phyloP scores from a whole-genome alignment of 1,284 basidiomycete genomes.

The Ganoderma multipileum region DNA sequence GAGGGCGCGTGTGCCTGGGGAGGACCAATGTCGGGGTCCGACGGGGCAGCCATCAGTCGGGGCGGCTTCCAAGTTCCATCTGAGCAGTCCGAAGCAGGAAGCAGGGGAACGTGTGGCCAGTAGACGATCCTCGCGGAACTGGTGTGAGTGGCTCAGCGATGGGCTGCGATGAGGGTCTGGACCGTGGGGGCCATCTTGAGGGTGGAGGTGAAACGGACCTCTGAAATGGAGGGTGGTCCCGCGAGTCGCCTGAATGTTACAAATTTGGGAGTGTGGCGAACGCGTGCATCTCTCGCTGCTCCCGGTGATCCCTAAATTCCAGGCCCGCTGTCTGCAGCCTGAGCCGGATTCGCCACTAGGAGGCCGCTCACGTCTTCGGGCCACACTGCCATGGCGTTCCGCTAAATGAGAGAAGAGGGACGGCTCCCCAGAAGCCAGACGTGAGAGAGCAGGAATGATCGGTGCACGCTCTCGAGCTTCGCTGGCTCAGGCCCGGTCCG shows the following conservation, averaged over 20 bases:
- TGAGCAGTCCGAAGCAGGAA: constrained; percentile 27
- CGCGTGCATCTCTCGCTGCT: constrained; percentile 11
- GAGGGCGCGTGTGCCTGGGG: constrained; percentile 26
- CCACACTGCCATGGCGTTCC: constrained; percentile 17
- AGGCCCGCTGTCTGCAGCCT: background rate
- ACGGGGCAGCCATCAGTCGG: constrained; percentile 7
- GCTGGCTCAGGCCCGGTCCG: constrained; percentile 16
- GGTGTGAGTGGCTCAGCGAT: constrained; percentile 18
- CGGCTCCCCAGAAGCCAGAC: constrained; percentile 14
- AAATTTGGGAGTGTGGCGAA: constrained; percentile 15
- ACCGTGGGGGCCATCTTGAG: constrained; percentile 19
- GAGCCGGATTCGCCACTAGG: background rate
- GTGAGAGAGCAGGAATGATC: constrained; percentile 16
- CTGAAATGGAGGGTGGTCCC: constrained; percentile 29
- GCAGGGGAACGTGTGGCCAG: constrained; percentile 29
- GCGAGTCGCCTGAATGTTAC: constrained; percentile 22
- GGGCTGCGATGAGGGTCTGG: constrained; percentile 22
- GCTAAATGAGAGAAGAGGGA: constrained; percentile 10
- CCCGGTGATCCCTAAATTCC: constrained; percentile 13
- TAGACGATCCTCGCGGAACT: constrained; percentile 13
- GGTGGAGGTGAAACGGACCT: constrained; percentile 28
- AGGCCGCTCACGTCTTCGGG: constrained; percentile 11
- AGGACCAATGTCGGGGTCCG: constrained; percentile 11
- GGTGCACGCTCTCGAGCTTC: constrained; percentile 13
- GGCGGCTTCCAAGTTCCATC: constrained; percentile 21